Conservation (phyloP, 306 rosid species). For the Medicago ruthenica region DNA sequence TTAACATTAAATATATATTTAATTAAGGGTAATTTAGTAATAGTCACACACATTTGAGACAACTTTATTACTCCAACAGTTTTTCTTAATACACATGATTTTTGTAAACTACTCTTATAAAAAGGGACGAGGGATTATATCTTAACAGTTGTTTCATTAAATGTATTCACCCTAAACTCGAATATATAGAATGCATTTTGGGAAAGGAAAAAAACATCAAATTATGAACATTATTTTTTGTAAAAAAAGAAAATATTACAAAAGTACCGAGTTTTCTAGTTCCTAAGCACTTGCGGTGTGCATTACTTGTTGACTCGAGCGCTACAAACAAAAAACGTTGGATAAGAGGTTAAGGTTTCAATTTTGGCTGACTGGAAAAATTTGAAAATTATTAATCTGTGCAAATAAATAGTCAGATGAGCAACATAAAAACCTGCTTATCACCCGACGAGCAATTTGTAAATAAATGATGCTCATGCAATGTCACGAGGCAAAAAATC, state of each 20-base stretch:
- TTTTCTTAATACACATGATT: no score
- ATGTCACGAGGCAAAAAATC: neutral
- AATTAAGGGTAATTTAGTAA: no score
- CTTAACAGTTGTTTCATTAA: no score
- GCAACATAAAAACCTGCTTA: conserved; percentile 60
- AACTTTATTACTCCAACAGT: no score
- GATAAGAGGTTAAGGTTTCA: neutral
- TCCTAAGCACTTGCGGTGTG: neutral
- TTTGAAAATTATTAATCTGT: conserved; percentile 42
- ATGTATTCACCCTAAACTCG: neutral
- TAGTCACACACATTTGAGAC: no score
- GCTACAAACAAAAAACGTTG: neutral
- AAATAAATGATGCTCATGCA: conserved; percentile 33
- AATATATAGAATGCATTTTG: neutral
- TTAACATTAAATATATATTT: no score
- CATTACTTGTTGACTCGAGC: neutral
- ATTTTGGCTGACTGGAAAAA: conserved; percentile 24
- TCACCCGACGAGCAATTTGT: conserved; percentile 42
- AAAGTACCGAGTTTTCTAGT: neutral
- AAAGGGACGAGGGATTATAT: no score
- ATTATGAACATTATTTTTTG: neutral
- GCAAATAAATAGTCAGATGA: conserved; percentile 59
- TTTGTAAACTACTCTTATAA: no score
- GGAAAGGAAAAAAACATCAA: neutral
- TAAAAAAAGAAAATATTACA: neutral